Percentiles rank a stretch among this genome's conserved stretches.
Evolutionary conservation across 2,329 filamentous ascomycete genomes (phyloP).

Genomic region (Neonectria sp.): DNA sequence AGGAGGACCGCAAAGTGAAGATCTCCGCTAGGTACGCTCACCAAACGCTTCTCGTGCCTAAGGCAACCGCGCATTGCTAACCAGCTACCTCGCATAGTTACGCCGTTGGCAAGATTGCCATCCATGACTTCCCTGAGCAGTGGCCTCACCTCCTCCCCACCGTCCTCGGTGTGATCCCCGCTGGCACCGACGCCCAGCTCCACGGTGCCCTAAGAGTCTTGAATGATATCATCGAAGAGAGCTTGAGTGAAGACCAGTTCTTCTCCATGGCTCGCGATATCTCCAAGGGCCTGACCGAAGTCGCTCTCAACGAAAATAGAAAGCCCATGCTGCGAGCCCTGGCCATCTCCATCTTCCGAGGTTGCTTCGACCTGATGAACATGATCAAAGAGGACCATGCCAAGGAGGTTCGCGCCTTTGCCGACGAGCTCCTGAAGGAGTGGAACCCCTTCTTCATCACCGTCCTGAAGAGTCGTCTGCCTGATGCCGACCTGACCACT

Average conservation of each 20-base stretch:
- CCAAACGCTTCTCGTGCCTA: background rate
- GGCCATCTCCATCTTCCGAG: slow-evolving; percentile 90
- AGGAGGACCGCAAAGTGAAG: slow-evolving; percentile 89
- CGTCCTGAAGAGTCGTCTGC: slow-evolving; percentile 82
- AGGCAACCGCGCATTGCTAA: slow-evolving; percentile 7
- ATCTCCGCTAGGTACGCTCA: slow-evolving; percentile 80
- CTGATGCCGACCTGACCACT: slow-evolving; percentile 69
- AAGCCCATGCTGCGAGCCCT: slow-evolving; percentile 85
- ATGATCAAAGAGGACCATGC: slow-evolving; percentile 97
- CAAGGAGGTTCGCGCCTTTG: slow-evolving; percentile 87
- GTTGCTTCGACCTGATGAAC: slow-evolving; percentile 94
- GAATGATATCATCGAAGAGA: slow-evolving; percentile 91
- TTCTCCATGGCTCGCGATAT: slow-evolving; percentile 91
- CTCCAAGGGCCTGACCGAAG: slow-evolving; percentile 85
- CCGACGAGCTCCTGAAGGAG: slow-evolving; percentile 84
- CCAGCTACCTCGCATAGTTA: slow-evolving; percentile 60
- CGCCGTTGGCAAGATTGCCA: slow-evolving; percentile 93
- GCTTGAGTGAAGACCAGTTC: slow-evolving; percentile 94
- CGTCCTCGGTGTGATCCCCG: slow-evolving; percentile 83
- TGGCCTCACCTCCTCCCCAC: slow-evolving; percentile 93
- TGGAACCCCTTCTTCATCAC: slow-evolving; percentile 94
- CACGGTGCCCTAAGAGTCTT: slow-evolving; percentile 93
- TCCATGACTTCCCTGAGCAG: slow-evolving; percentile 91
- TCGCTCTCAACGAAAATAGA: slow-evolving; percentile 82
- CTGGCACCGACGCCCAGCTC: slow-evolving; percentile 83